Percentiles rank a stretch among this genome's conserved stretches.
These are phyloP conservation scores for Aciculosporium take DNA, from an alignment of 2,329 filamentous ascomycete genomes.

Conservation along the genomic window DNA sequence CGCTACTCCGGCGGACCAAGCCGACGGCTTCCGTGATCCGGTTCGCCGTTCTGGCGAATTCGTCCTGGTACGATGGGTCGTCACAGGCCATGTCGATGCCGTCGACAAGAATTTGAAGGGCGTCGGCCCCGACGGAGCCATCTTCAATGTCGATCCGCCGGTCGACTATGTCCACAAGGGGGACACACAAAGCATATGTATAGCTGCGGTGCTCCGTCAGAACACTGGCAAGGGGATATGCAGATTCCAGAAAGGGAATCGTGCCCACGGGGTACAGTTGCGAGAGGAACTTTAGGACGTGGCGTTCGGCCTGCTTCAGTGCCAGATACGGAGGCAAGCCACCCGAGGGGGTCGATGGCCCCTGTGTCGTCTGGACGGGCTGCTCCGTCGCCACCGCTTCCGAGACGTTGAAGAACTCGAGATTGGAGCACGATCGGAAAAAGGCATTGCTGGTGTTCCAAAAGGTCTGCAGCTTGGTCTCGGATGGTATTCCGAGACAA, in stretches of 20 bases:
- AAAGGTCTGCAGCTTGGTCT: slow-evolving; percentile 42
- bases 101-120: slow-evolving; percentile 44
- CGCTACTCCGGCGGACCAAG: slow-evolving; percentile 46
- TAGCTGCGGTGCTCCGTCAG: slow-evolving; percentile 46
- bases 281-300: slow-evolving; percentile 55
- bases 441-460: slow-evolving; percentile 42
- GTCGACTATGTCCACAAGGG: slow-evolving; percentile 38
- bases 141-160: slow-evolving; percentile 46
- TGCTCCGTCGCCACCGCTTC: slow-evolving; percentile 30
- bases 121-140: slow-evolving; percentile 51
- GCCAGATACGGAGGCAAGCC: slow-evolving; percentile 47
- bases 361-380: not conserved
- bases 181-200: slow-evolving; percentile 53
- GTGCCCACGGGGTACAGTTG: slow-evolving; percentile 40
- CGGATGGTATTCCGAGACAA: slow-evolving; percentile 43
- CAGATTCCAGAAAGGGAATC: slow-evolving; percentile 45
- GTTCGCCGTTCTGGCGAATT: slow-evolving; percentile 23
- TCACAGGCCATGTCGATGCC: slow-evolving; percentile 21
- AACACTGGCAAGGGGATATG: slow-evolving; percentile 50
- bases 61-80: slow-evolving; percentile 7
- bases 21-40: slow-evolving; percentile 45
- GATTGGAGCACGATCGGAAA: slow-evolving; percentile 53
- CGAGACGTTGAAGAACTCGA: slow-evolving; percentile 64
- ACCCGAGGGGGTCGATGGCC: slow-evolving; percentile 8
- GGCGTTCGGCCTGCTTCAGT: slow-evolving; percentile 52